Evolutionary conservation across 2,329 filamentous ascomycete genomes (phyloP), one percentile per base, ranked within the genome.

Genomic region (Penicillium sp.): DNA sequence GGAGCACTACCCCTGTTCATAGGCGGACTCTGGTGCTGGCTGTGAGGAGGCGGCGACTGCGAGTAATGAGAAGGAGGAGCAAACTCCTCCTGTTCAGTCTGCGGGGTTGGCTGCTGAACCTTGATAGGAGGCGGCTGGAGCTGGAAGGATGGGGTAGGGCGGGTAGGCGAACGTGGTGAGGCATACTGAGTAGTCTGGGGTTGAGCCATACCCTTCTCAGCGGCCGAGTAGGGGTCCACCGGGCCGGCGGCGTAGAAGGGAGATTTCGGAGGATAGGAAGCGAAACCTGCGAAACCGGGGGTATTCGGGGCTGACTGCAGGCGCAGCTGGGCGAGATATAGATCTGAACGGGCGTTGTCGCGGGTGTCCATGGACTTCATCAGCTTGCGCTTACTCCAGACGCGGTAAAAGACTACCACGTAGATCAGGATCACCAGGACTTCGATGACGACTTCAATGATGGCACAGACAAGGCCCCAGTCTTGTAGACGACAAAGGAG

Each of bases 311-410:
- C 92, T 27, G 92, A 96, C 78, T 97, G 92, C 21, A 86, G 80
- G 65, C 87, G 88, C 41, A 92, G 85, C 74, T 91, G 89, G 53
- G 89, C 92, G 62, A 97, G 90, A 81, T 97, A 97, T 63, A 99
- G 85, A 74, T 97, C 92, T 60, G 90, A 93, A 61, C 94, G 90
- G 64, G 94, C 94, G 71, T 90, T 89, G 82, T 99, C 94, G 68
- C 94, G 91, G 72, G 90, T 82, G 73, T 96, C 90, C 94, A 99
- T 99, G 62, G 92, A 92, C 83, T 97, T 97, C 77, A 89, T 87
- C 61, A 99, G 90, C 73, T 90, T 89, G 74, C 91, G 89, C 84
- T 97, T 99, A 65, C 90, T 92, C 85, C 92, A 96, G 83, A 96
- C 95, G 68, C 94, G 90, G 83, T 96, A 97, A 82, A 97, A 97